A percentile compares a stretch with the other conserved stretches of the same genome.
Conservation (phyloP, 352 stramenopile genomes). For the Pythium volutum region DNA sequence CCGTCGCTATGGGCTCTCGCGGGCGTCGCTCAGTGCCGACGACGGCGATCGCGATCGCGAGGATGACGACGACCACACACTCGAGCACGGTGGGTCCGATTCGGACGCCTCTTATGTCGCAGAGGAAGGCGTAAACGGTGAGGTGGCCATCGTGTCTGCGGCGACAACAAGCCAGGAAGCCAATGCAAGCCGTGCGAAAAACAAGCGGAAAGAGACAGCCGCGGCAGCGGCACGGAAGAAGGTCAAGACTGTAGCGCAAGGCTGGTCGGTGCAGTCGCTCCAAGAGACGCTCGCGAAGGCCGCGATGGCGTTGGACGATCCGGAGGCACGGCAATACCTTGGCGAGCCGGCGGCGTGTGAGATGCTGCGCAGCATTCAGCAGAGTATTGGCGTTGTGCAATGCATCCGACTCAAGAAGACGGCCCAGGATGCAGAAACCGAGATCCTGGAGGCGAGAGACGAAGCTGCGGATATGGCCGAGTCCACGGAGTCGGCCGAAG, state of each 20-base stretch:
- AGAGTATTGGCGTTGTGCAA: constrained; percentile 31
- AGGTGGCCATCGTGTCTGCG: neutral
- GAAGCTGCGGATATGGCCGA: neutral
- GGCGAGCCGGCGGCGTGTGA: constrained; percentile 23
- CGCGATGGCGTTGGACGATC: constrained; percentile 20
- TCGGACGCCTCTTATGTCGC: constrained; percentile 10
- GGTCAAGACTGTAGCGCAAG: neutral
- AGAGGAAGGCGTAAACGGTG: neutral
- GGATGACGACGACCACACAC: neutral
- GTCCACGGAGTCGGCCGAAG: neutral
- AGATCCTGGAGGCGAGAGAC: neutral
- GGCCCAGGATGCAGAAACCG: neutral
- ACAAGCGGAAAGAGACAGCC: constrained; percentile 12
- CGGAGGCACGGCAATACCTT: constrained; percentile 22
- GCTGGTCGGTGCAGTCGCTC: constrained; percentile 24
- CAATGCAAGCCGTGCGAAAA: neutral
- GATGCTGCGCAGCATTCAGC: constrained; percentile 31
- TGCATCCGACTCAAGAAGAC: constrained; percentile 29
- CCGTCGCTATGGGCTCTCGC: constrained; percentile 53
- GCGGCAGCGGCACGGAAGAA: constrained; percentile 2
- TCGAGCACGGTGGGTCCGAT: constrained; percentile 14
- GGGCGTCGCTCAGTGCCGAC: constrained; percentile 26
- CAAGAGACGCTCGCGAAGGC: constrained; percentile 23
- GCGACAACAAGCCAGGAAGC: neutral
- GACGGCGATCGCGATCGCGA: constrained; percentile 1